Percentiles rank a stretch among this genome's conserved stretches.
Evolutionary conservation across 2,329 filamentous ascomycete species (phyloP).

Genomic region (Cercospora sp.): DNA sequence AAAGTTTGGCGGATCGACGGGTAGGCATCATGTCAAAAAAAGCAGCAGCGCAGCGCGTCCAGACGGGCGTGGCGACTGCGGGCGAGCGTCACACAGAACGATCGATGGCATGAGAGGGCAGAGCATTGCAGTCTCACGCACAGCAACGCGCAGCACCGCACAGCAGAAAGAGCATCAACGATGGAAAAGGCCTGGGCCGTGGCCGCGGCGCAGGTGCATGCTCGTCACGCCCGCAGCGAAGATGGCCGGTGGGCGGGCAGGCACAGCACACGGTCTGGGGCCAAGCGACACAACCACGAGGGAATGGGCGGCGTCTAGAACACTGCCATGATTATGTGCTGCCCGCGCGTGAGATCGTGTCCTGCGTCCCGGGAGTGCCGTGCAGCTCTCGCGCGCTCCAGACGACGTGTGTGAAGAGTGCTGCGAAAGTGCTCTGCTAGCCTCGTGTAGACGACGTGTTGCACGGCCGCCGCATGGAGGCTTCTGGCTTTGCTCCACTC

Average conservation of each 20-base stretch:
- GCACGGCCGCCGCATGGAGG: neutral
- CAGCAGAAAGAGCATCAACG: neutral
- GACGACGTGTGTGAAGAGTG: neutral
- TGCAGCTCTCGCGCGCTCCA: neutral
- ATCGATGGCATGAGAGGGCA: neutral
- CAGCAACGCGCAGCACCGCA: neutral
- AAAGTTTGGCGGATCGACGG: neutral
- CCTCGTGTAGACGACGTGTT: neutral
- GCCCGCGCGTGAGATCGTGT: neutral
- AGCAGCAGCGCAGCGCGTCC: neutral
- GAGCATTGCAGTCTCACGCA: neutral
- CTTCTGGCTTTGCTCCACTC: neutral
- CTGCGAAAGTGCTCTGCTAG: neutral
- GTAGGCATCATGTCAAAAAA: neutral
- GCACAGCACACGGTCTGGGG: neutral
- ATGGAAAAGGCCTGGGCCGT: neutral
- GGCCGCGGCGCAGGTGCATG: neutral
- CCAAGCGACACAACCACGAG: neutral
- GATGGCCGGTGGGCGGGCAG: neutral
- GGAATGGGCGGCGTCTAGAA: neutral
- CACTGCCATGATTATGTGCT: neutral
- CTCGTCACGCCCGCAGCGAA: neutral
- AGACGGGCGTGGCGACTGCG: neutral
- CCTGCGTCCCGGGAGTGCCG: neutral
- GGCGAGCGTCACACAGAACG: neutral